Conservation (phyloP, 2,329 filamentous ascomycete species). For the Aaosphaeria pasadenensis region DNA sequence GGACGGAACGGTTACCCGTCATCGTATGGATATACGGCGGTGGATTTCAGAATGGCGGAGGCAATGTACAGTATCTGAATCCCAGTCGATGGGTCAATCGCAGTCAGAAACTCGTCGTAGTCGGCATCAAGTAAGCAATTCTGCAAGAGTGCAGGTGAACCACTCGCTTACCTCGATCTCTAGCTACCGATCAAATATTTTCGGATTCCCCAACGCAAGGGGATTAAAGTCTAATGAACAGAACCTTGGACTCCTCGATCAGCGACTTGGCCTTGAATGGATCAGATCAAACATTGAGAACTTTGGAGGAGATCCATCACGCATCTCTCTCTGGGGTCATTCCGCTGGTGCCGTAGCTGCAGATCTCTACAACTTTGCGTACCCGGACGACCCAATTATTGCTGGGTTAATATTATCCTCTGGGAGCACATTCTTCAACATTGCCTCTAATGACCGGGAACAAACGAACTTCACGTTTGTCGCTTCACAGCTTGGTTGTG, state of each 20-base stretch:
- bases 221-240: constrained; percentile 22
- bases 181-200: constrained; percentile 38
- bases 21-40: constrained; percentile 50
- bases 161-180: neutral
- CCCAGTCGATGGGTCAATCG: constrained; percentile 28
- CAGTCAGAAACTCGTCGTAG: constrained; percentile 35
- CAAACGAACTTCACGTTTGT: constrained; percentile 40
- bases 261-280: constrained; percentile 40
- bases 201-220: constrained; percentile 38
- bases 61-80: constrained; percentile 39
- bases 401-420: constrained; percentile 23
- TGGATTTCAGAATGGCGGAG: constrained; percentile 44
- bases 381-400: constrained; percentile 47
- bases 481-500: constrained; percentile 35
- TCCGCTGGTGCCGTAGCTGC: constrained; percentile 38
- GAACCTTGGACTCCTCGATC: constrained; percentile 41
- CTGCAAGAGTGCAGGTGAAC: neutral
- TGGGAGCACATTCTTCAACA: constrained; percentile 14
- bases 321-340: constrained; percentile 41
- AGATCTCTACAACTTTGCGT: constrained; percentile 51
- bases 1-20: constrained; percentile 37
- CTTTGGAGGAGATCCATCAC: constrained; percentile 32
- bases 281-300: constrained; percentile 38
- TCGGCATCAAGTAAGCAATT: constrained; percentile 19
- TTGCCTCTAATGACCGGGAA: constrained; percentile 12